phyloP scores from a whole-genome alignment of 2,329 filamentous ascomycete genomes.

The Colletotrichum sp. region DNA sequence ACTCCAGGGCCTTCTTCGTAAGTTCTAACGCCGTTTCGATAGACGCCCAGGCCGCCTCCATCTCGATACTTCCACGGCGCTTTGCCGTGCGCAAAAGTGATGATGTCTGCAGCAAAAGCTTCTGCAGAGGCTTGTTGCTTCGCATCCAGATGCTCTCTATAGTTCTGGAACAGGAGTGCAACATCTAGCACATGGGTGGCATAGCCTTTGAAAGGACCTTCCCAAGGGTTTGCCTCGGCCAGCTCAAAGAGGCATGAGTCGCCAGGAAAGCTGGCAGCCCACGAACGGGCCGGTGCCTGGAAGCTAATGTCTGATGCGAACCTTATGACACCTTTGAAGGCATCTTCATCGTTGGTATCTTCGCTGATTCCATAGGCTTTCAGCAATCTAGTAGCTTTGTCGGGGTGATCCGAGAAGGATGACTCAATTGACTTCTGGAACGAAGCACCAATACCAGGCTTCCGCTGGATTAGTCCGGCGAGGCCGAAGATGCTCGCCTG shows the following conservation, averaged over 20 bases:
- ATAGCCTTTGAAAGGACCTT: slow-evolving; percentile 42
- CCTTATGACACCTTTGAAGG: not conserved
- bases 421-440: not conserved
- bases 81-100: slow-evolving; percentile 42
- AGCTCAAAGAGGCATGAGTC: slow-evolving; percentile 34
- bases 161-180: slow-evolving; percentile 51
- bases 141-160: slow-evolving; percentile 38
- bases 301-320: not conserved
- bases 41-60: not conserved
- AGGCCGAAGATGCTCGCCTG: not conserved
- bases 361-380: not conserved
- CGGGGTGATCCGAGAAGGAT: not conserved
- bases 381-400: not conserved
- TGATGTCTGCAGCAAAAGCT: slow-evolving; percentile 38
- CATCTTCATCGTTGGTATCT: not conserved
- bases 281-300: not conserved
- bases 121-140: slow-evolving; percentile 34
- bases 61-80: slow-evolving; percentile 6
- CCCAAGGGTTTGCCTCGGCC: slow-evolving; percentile 52
- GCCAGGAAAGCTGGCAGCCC: not conserved
- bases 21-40: not conserved
- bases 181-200: slow-evolving; percentile 50
- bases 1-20: not conserved
- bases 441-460: not conserved
- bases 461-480: not conserved